Conservation (phyloP, 768 basidiomycete genomes). For the Lepiota venenata region DNA sequence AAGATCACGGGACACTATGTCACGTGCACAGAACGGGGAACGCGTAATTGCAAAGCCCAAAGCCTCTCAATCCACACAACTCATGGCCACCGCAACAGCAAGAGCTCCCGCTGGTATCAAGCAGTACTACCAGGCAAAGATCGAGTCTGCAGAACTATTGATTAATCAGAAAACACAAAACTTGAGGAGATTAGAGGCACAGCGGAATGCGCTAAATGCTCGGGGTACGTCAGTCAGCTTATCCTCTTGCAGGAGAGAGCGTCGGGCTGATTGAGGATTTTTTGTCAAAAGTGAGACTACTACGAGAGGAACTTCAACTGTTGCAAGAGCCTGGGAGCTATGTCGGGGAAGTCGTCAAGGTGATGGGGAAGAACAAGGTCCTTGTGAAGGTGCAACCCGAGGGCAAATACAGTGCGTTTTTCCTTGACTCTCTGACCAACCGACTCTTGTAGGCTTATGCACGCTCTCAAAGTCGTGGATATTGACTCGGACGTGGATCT, state of each 20-base stretch:
- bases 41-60: conserved; percentile 9
- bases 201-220: conserved; percentile 95
- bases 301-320: conserved; percentile 90
- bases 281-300: conserved; percentile 62
- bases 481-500: conserved; percentile 86
- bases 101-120: conserved; percentile 65
- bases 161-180: conserved; percentile 98
- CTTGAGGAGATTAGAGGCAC: conserved; percentile 90
- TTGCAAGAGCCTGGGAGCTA: conserved; percentile 96
- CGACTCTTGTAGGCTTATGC: neutral
- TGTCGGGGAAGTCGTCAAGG: conserved; percentile 96
- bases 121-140: conserved; percentile 94
- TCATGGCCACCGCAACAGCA: conserved; percentile 33
- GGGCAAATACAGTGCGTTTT: conserved; percentile 94
- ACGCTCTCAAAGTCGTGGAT: conserved; percentile 72
- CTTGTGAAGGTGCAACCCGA: conserved; percentile 98
- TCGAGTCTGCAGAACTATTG: conserved; percentile 86
- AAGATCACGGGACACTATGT: neutral
- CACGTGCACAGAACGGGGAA: neutral
- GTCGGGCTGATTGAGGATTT: neutral
- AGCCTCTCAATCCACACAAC: conserved; percentile 3
- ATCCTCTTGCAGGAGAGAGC: neutral
- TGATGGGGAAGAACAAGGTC: conserved; percentile 99
- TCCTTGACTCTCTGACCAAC: neutral
- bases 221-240: conserved; percentile 53